phyloP scores from a whole-genome alignment of 306 rosid genomes.

The Prunus armeniaca region DNA sequence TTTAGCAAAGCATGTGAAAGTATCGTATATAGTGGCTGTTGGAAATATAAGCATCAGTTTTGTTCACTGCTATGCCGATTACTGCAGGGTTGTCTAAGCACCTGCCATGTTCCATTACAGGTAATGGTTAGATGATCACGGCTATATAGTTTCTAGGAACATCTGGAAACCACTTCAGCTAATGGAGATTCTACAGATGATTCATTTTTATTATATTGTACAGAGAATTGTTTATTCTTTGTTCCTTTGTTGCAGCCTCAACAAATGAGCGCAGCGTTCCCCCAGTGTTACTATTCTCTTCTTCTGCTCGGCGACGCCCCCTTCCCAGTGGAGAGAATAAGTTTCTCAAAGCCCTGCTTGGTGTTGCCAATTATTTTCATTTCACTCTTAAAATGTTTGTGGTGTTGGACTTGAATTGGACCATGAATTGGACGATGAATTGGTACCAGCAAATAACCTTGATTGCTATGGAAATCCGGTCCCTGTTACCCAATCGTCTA shows the following conservation, averaged over 20 bases:
- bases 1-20: background rate
- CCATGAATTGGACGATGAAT: too few species aligned
- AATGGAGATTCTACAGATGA: background rate
- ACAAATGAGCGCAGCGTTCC: background rate
- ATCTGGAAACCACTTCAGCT: background rate
- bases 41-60: background rate
- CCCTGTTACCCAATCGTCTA: too few species aligned
- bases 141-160: background rate
- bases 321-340: background rate
- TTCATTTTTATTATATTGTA: background rate
- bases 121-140: constrained; percentile 4
- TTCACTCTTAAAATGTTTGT: background rate
- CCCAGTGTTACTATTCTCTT: background rate
- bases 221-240: constrained; percentile 11
- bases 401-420: background rate
- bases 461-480: background rate
- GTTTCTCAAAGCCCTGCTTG: background rate
- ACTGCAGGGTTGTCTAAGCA: background rate
- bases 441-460: too few species aligned
- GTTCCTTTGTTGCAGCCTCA: background rate
- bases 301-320: background rate
- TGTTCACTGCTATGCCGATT: background rate
- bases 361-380: background rate
- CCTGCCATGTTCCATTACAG: background rate
- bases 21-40: background rate